Evolutionary conservation across 495 filamentous ascomycete genomes (phyloP).

Genomic region (Aspergillus haitiensis): DNA sequence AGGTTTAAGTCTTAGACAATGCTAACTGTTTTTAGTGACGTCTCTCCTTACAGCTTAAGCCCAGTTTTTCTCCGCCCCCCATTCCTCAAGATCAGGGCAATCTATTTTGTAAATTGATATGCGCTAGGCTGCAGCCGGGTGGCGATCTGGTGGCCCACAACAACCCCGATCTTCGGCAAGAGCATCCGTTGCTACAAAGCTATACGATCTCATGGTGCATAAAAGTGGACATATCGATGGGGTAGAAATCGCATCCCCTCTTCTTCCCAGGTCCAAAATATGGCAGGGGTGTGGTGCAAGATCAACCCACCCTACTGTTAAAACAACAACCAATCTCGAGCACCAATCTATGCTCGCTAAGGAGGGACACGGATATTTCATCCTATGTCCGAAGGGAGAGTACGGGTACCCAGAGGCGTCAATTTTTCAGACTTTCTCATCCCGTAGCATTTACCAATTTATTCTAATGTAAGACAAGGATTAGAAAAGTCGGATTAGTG

Average conservation of each 20-base stretch:
- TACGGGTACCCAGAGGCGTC: background rate
- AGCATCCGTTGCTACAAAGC: constrained; percentile 2
- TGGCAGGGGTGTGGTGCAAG: background rate
- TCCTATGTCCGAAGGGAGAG: too few relatives aligned
- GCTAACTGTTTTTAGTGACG: background rate
- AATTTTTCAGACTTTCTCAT: background rate
- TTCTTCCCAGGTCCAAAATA: background rate
- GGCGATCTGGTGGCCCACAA: constrained; percentile 1
- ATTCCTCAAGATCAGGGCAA: background rate
- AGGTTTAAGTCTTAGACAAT: background rate
- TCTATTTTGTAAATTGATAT: background rate
- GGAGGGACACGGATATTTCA: too few relatives aligned
- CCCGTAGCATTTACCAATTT: constrained; percentile 1
- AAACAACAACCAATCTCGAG: too few relatives aligned
- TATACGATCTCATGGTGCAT: background rate
- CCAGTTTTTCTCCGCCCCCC: background rate
- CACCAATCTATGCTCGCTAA: too few relatives aligned
- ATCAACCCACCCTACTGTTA: background rate
- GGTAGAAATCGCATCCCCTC: background rate
- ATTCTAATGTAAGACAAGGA: constrained; percentile 8
- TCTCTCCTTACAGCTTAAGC: background rate
- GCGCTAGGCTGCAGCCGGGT: background rate
- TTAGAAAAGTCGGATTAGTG: constrained; percentile 5
- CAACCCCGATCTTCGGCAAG: constrained; percentile 3
- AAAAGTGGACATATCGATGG: background rate